phyloP scores from a whole-genome alignment of 2,329 filamentous ascomycete species.

The Alternaria gansuensis region DNA sequence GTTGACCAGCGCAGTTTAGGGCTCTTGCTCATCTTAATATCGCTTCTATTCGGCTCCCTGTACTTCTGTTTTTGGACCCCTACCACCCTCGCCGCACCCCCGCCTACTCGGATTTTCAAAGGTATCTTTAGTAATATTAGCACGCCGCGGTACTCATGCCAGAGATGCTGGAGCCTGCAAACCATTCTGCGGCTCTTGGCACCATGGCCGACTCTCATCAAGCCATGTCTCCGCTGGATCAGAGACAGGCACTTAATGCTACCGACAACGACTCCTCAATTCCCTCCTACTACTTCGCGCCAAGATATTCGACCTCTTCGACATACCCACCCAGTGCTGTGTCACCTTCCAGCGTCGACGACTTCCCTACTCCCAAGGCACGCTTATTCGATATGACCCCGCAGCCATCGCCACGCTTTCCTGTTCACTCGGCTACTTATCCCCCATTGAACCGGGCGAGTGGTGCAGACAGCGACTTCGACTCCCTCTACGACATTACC shows the following conservation, averaged over 20 bases:
- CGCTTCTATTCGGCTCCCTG: slow-evolving; percentile 34
- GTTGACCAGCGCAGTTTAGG: slow-evolving; percentile 55
- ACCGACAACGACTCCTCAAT: slow-evolving; percentile 60
- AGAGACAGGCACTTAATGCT: slow-evolving; percentile 67
- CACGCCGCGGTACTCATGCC: slow-evolving; percentile 56
- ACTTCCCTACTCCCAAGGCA: slow-evolving; percentile 77
- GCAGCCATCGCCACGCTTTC: slow-evolving; percentile 61
- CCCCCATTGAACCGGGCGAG: slow-evolving; percentile 70
- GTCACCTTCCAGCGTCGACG: slow-evolving; percentile 60
- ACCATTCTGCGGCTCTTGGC: slow-evolving; percentile 51
- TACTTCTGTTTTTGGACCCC: slow-evolving; percentile 34
- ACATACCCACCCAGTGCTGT: slow-evolving; percentile 41
- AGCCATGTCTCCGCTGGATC: slow-evolving; percentile 63
- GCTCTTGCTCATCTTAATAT: slow-evolving; percentile 51
- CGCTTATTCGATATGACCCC: slow-evolving; percentile 64
- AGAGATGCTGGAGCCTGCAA: slow-evolving; percentile 58
- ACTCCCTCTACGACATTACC: slow-evolving; percentile 87
- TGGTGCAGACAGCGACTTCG: slow-evolving; percentile 77
- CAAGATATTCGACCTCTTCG: slow-evolving; percentile 47
- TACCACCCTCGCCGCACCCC: slow-evolving; percentile 28
- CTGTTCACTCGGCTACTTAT: slow-evolving; percentile 45
- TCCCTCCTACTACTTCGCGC: slow-evolving; percentile 52
- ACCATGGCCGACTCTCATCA: slow-evolving; percentile 38
- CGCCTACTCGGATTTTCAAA: slow-evolving; percentile 39
- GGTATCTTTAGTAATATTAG: slow-evolving; percentile 50